Evolutionary conservation across 192 early-diverging fungal species (phyloP).

Genomic region (Chytriomyces sp.): DNA sequence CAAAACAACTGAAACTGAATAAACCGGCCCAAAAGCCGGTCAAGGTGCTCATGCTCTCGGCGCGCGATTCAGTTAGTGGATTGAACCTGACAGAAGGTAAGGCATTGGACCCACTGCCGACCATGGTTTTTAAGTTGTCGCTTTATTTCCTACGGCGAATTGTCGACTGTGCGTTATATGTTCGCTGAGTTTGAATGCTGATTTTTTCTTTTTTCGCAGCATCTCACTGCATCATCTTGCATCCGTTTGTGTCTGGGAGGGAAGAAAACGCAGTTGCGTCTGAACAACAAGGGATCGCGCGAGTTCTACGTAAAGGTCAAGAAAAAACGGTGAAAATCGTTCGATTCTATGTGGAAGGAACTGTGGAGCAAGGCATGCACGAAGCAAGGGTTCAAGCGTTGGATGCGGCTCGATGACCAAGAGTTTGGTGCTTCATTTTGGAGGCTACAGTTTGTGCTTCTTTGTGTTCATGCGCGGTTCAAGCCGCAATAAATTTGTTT

Average conservation of each 20-base stretch:
- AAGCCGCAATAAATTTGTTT: too few relatives aligned
- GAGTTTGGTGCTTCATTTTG: too few relatives aligned
- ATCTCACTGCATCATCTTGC: conserved; percentile 13
- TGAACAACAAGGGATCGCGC: conserved; percentile 26
- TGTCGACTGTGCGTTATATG: neutral
- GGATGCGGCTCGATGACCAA: too few relatives aligned
- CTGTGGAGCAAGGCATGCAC: conserved; percentile 12
- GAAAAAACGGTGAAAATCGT: conserved; percentile 21
- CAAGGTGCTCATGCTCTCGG: conserved; percentile 33
- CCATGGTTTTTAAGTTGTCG: too few relatives aligned
- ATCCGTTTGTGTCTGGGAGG: conserved; percentile 13
- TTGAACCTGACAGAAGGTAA: conserved; percentile 39
- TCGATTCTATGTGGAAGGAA: conserved; percentile 7
- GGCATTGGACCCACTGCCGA: neutral
- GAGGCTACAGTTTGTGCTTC: too few relatives aligned
- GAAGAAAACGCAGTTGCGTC: conserved; percentile 22
- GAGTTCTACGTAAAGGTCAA: conserved; percentile 15
- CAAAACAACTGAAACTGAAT: too few relatives aligned
- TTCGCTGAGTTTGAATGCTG: too few relatives aligned
- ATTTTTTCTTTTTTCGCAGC: conserved; percentile 15
- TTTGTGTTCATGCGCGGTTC: too few relatives aligned
- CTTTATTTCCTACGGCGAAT: too few relatives aligned
- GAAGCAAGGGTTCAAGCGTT: neutral
- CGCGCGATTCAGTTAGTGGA: conserved; percentile 33
- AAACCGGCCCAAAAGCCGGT: neutral